Conservation (phyloP, 2,329 filamentous ascomycete species). For the Fusarium vanettenii region DNA sequence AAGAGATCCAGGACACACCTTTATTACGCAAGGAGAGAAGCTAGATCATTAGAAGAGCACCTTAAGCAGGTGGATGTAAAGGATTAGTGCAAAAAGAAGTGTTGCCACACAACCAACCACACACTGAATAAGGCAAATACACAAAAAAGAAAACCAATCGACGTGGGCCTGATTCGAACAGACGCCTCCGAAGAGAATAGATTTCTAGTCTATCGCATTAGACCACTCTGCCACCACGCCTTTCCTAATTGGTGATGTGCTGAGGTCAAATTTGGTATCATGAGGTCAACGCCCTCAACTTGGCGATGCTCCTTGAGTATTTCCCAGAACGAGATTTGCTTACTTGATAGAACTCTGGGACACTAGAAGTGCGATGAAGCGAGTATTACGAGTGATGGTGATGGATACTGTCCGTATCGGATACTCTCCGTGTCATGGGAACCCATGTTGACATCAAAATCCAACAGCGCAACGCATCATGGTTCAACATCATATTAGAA, state of each 20-base stretch:
- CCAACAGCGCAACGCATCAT: no score
- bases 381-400: background rate
- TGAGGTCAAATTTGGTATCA: background rate
- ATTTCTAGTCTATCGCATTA: background rate
- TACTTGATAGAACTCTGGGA: background rate
- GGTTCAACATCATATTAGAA: background rate
- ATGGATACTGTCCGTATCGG: no score
- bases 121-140: background rate
- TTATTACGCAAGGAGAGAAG: background rate
- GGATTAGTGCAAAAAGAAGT: background rate
- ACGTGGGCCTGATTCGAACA: background rate
- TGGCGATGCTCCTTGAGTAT: background rate
- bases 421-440: no score
- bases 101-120: background rate
- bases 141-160: background rate
- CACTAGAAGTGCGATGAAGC: no score
- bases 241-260: background rate
- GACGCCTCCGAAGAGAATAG: background rate
- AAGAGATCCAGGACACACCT: background rate
- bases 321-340: background rate
- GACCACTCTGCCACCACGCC: background rate
- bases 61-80: background rate
- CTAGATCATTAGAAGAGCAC: background rate
- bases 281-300: accelerated
- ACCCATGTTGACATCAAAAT: no score